These are phyloP conservation scores for Entomortierella beljakovae DNA, from an alignment of 192 early-diverging fungal genomes.

Conservation along the genomic window DNA sequence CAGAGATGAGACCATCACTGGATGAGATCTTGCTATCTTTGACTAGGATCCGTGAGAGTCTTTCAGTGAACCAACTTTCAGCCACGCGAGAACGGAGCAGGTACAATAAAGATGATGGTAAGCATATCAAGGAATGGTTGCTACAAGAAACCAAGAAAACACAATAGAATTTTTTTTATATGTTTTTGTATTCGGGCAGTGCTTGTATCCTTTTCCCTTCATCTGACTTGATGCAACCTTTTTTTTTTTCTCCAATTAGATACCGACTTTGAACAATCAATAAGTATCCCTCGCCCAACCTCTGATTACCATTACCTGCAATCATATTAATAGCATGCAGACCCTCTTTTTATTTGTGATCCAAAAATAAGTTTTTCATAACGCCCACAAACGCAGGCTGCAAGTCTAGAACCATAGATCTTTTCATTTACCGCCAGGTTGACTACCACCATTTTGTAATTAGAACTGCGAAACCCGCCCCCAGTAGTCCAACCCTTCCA, in stretches of 20 bases:
- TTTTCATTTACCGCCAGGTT: no score
- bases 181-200: not conserved
- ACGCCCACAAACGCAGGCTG: no score
- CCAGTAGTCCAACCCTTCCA: no score
- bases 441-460: no score
- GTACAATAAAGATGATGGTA: not conserved
- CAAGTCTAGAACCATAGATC: no score
- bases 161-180: not conserved
- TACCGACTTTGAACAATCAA: conserved; percentile 25
- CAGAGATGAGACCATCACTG: conserved; percentile 30
- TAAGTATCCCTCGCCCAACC: conserved; percentile 42
- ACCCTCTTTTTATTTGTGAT: no score
- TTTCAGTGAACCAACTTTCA: conserved; percentile 23
- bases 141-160: no score
- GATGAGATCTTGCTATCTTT: conserved; percentile 33
- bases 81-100: conserved; percentile 12
- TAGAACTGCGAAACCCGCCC: no score
- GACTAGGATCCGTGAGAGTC: not conserved
- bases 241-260: no score
- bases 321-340: not conserved
- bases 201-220: not conserved
- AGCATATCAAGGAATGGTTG: not conserved
- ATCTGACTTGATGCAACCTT: no score
- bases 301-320: conserved; percentile 32
- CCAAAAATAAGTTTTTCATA: no score